phyloP scores from a whole-genome alignment of 1,284 basidiomycete species.

The Ceratobasidium sp. region DNA sequence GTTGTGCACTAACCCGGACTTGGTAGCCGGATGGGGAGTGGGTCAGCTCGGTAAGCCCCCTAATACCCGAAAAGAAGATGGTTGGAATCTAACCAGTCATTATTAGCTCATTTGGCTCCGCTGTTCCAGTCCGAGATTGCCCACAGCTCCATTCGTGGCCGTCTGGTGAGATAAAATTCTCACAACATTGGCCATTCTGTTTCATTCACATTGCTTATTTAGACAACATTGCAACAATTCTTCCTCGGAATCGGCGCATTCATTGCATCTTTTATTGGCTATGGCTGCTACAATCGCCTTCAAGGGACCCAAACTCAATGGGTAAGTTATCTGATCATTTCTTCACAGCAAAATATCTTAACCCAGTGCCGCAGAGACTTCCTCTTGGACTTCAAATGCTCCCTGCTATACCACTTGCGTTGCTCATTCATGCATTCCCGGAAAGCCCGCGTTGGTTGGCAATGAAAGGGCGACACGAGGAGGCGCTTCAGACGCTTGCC shows the following conservation, averaged over 20 bases:
- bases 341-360: not conserved
- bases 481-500: constrained; percentile 59
- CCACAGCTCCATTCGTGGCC: constrained; percentile 69
- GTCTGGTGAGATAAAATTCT: constrained; percentile 52
- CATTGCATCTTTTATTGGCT: constrained; percentile 56
- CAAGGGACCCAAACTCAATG: constrained; percentile 10
- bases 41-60: constrained; percentile 24
- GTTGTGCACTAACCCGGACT: too few species aligned
- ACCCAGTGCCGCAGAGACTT: constrained; percentile 24
- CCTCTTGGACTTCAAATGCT: constrained; percentile 54
- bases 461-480: constrained; percentile 63
- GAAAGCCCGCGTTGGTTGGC: constrained; percentile 72
- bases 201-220: not conserved
- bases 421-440: constrained; percentile 64
- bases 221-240: constrained; percentile 69
- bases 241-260: constrained; percentile 61
- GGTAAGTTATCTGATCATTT: constrained; percentile 7
- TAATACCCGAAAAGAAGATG: too few species aligned
- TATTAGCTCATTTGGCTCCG: constrained; percentile 66
- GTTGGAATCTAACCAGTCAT: constrained; percentile 61
- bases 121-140: constrained; percentile 69
- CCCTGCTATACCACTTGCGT: constrained; percentile 65
- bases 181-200: not conserved
- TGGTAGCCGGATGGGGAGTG: constrained; percentile 32
- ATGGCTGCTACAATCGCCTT: constrained; percentile 53